A percentile compares a stretch with the other conserved stretches of the same genome.
Conservation (phyloP, 2,329 filamentous ascomycete genomes). For the Aspergillus floridensis region DNA sequence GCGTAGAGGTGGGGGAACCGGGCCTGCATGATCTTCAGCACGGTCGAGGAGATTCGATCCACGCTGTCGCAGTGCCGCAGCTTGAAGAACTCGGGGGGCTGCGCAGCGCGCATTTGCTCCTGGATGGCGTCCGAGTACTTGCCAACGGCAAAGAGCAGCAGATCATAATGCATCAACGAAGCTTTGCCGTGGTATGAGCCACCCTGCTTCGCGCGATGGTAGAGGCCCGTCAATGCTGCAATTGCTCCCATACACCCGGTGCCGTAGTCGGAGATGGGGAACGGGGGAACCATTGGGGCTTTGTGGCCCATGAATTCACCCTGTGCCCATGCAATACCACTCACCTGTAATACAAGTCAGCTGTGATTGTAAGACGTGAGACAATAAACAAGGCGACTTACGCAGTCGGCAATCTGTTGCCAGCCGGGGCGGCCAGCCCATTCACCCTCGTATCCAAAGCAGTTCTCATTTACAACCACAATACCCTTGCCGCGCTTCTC, state of each 20-base stretch:
- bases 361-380: background rate
- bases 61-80: conserved; percentile 63
- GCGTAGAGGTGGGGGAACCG: conserved; percentile 57
- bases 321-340: conserved; percentile 43
- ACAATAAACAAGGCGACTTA: conserved; percentile 32
- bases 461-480: conserved; percentile 68
- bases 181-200: conserved; percentile 66
- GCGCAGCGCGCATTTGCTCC: conserved; percentile 49
- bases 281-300: conserved; percentile 44
- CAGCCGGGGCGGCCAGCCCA: conserved; percentile 65
- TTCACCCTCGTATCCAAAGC: conserved; percentile 63
- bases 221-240: conserved; percentile 63
- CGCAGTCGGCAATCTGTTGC: conserved; percentile 70
- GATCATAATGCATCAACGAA: conserved; percentile 66
- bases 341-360: conserved; percentile 32
- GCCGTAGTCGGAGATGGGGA: conserved; percentile 62
- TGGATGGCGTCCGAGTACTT: conserved; percentile 56
- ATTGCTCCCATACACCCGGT: conserved; percentile 71
- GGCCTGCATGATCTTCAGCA: conserved; percentile 54
- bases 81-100: conserved; percentile 54
- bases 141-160: conserved; percentile 62
- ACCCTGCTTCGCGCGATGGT: conserved; percentile 59
- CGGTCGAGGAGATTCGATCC: conserved; percentile 62
- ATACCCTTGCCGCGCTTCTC: conserved; percentile 59
- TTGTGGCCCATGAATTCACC: conserved; percentile 42